Base-by-base conservation (phyloP, 192 early-diverging fungal species). In the Mortierella antarctica region DNA sequence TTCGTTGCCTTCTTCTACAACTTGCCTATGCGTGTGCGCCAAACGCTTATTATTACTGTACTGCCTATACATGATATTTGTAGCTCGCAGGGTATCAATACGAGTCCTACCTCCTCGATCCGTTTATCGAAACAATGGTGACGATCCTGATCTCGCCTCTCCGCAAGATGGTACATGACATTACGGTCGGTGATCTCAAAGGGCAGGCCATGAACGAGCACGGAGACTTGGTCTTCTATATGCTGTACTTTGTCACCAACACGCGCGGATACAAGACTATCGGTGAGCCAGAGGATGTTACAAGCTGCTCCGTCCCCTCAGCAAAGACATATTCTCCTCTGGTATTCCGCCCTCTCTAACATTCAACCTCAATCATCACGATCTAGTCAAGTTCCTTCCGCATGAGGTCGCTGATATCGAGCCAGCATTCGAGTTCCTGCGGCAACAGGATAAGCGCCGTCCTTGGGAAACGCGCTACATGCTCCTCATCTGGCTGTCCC, bases 251-350 rank as follows among this genome's bases (percentile, higher is more conserved):
- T 39, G 74, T 98, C 53, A 91, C 89, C 82, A 96, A 95, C 65
- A 93, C 95, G 40, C 89, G 97, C 42, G 97, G 98, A 11, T 91
- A 91, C 84, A 98, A 99, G 82, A 92, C 93, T 4, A 84, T 98
- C 20, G 88, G 93, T 93, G 85, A 62, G 62, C 53, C 7, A 56
- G 12, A n/a, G 49, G 11, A 44, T 42, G 23, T 15, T 5, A 39
- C n/a, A 45, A 18, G 31, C 1, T 3, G 3, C 31, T 5, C 15
- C 45, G 6, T 57, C 14, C 21, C 1, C 21, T 23, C 10, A 57
- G 20, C 10, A 1, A 57, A 57, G 2, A 20, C 31, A 41, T 14
- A 59, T 20, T 39, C 31, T 31, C 31, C 31, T 31, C 31, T 31
- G 31, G 31, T 31, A 31, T 31, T 31, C 31, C 31, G 31, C 31